Evolutionary conservation across 169 alveolate genomes (phyloP).

Genomic region (Eimeria sp.): DNA sequence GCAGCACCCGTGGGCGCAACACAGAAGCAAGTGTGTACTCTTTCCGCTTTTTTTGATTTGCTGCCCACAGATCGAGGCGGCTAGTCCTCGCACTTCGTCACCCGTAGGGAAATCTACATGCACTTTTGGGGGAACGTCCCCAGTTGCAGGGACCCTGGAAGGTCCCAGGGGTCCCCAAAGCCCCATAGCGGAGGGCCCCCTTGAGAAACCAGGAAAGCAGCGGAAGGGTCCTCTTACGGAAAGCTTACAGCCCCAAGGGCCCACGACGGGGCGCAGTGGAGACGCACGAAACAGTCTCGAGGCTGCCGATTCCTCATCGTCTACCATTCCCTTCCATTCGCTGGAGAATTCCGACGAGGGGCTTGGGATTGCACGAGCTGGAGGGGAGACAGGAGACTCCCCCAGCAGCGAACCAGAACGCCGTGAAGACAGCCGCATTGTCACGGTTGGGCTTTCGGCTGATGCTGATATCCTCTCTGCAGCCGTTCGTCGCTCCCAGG

Average conservation of each 20-base stretch:
- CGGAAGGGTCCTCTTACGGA: background rate
- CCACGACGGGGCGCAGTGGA: background rate
- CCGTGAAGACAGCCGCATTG: background rate
- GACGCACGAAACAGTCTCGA: background rate
- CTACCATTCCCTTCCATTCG: background rate
- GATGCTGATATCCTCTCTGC: background rate
- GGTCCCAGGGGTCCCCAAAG: background rate
- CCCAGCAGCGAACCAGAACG: background rate
- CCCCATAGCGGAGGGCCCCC: constrained; percentile 11
- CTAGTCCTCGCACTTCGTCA: background rate
- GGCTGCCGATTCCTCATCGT: background rate
- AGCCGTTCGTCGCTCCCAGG: background rate
- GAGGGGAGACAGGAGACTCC: background rate
- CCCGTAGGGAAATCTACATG: constrained; percentile 6
- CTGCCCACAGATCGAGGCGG: constrained; percentile 31
- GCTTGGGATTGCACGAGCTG: background rate
- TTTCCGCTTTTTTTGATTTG: background rate
- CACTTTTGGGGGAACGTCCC: background rate
- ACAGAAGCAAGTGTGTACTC: background rate
- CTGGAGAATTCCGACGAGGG: background rate
- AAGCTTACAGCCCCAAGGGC: background rate
- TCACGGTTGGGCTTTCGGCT: background rate
- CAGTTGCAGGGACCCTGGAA: background rate
- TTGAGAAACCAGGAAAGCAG: background rate
- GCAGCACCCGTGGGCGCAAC: background rate